Base-by-base conservation (phyloP, 2,329 filamentous ascomycete species). In the Hypoxylon sp. region DNA sequence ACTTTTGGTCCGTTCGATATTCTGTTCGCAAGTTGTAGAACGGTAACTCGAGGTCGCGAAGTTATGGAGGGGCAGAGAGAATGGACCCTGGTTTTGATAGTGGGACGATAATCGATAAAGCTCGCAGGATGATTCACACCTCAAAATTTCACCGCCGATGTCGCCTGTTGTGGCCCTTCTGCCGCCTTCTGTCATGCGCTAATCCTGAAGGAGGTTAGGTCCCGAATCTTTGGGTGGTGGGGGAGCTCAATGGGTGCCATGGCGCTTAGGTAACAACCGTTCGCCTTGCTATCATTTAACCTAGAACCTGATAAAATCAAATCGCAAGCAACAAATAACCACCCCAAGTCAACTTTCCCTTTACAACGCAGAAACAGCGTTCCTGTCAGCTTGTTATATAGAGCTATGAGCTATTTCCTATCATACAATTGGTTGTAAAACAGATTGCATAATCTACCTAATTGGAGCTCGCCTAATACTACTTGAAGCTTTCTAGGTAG, bases 81-180 rank as follows among this genome's bases (percentile, higher is more conserved):
- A 14, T n/a, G 37, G 33, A 31, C 25, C 37, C 49, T 54, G 25
- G 20, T 60, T 56, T 65, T 50, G 31, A 33, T 20, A 49, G 49
- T 51, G 20, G 44, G 46, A 35, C 30, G 48, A 51, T 65, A 65
- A 61, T 55, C 46, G 64, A 62, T 66, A 66, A 68, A 51, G 57
- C 44, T 65, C 13, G 25, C 27, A 58, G 55, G 53, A 66, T 69
- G 66, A 69, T 69, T 69, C 66, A 69, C 66, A 62, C 37, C 37
- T 54, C 40, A 61, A 68, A 64, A 55, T 62, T 69, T 66, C 46
- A 40, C 33, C 48, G 66, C 66, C 66, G 66, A 69, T 69, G 66
- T 69, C 66, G 66, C 66, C 57, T 49, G 33, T 14, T 3, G 20
- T 20, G 20, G 20, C 20, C 20, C 20, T 20, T 20, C 20, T 68